phyloP scores from a whole-genome alignment of 2,329 filamentous ascomycete genomes.

The Dothideomycetes sp. region DNA sequence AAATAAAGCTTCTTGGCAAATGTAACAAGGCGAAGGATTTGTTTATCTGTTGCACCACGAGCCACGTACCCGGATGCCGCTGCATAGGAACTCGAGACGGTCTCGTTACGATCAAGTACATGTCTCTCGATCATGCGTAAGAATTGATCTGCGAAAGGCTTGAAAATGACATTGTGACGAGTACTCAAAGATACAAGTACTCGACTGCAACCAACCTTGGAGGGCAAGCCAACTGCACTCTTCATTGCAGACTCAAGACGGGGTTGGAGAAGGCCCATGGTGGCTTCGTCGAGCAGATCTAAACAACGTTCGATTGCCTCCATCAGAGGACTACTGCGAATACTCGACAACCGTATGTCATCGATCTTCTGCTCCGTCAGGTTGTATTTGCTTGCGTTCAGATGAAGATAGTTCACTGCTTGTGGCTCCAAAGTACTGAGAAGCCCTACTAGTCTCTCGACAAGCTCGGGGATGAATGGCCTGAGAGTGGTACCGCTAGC shows the following conservation, averaged over 20 bases:
- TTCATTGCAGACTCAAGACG: slow-evolving; percentile 72
- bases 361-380: slow-evolving; percentile 85
- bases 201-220: slow-evolving; percentile 82
- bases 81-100: slow-evolving; percentile 83
- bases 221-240: slow-evolving; percentile 78
- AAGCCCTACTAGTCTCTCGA: slow-evolving; percentile 70
- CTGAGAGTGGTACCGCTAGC: slow-evolving; percentile 65
- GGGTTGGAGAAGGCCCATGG: slow-evolving; percentile 66
- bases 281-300: slow-evolving; percentile 66
- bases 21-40: slow-evolving; percentile 45
- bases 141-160: slow-evolving; percentile 65
- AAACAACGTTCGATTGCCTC: slow-evolving; percentile 86
- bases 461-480: slow-evolving; percentile 70
- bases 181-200: slow-evolving; percentile 79
- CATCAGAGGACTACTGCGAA: slow-evolving; percentile 79
- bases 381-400: slow-evolving; percentile 76
- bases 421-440: slow-evolving; percentile 85
- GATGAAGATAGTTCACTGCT: slow-evolving; percentile 82
- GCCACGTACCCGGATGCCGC: slow-evolving; percentile 78
- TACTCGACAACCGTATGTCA: slow-evolving; percentile 69
- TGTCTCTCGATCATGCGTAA: slow-evolving; percentile 71
- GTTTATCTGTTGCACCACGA: slow-evolving; percentile 51
- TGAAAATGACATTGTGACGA: slow-evolving; percentile 65
- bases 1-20: slow-evolving; percentile 67
- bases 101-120: slow-evolving; percentile 84